These are phyloP conservation scores for Russula foetens DNA, from an alignment of 768 basidiomycete species.

Conservation along the genomic window DNA sequence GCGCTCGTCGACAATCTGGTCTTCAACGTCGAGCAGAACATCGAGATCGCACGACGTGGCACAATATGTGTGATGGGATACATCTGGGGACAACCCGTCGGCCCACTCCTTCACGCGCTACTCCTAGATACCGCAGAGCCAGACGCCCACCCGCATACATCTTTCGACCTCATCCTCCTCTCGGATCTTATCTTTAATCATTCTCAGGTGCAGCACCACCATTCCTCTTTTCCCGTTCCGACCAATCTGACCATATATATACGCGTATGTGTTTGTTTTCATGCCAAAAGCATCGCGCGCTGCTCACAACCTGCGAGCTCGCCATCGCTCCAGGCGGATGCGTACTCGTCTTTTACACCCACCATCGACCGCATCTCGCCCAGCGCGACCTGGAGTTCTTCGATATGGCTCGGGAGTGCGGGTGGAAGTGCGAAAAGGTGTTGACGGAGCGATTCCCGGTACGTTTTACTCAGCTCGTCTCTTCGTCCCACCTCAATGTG, in stretches of 20 bases:
- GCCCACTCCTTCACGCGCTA: conserved; percentile 33
- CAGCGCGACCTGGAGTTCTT: conserved; percentile 83
- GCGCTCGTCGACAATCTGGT: conserved; percentile 66
- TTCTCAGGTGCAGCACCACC: conserved; percentile 53
- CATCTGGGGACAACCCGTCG: conserved; percentile 64
- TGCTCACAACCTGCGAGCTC: conserved; percentile 64
- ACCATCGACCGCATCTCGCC: conserved; percentile 80
- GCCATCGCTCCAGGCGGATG: conserved; percentile 25
- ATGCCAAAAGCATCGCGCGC: conserved; percentile 61
- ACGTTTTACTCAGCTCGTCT: conserved; percentile 20
- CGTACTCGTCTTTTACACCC: conserved; percentile 81
- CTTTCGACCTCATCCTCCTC: conserved; percentile 79
- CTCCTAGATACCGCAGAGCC: conserved; percentile 18
- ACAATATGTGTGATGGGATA: conserved; percentile 45
- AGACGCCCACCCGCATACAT: conserved; percentile 19
- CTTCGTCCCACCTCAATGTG: too few species aligned
- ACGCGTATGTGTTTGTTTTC: background rate
- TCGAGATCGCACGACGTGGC: conserved; percentile 24
- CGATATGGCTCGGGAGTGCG: conserved; percentile 43
- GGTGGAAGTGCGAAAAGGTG: conserved; percentile 71
- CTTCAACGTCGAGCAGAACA: conserved; percentile 58
- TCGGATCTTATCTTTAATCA: conserved; percentile 95
- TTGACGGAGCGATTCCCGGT: conserved; percentile 58
- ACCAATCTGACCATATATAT: background rate
- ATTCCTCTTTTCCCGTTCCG: background rate